Evolutionary conservation across 352 stramenopile species (phyloP), one percentile per base, ranked within the genome.

Genomic region (Phytophthora litchii): DNA sequence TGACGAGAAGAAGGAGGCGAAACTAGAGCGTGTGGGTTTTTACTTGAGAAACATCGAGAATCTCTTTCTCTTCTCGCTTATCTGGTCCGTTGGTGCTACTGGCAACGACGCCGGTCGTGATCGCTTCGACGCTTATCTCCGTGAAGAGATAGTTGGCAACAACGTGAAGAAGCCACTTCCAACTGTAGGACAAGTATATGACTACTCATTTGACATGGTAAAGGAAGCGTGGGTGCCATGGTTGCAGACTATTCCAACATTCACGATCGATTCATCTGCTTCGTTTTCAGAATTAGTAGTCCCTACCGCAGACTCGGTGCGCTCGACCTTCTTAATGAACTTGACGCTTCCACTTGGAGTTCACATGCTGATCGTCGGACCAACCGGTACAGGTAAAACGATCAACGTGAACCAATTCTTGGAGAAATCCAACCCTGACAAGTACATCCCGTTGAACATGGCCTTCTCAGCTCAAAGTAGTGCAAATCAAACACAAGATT

Each of bases 311-410:
- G 95, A 98, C 67, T 97, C 88, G 3, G 88, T 98, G 12, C 86
- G 93, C 27, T 96, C 96, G 36, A 98, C 86, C 2, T 97, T 96
- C 50, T 67, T 98, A 17, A 92, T 97, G 64, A 89, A 97, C 43
- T 63, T 96, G 20, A 80, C 91, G 20, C 54, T 98, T 3, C 74
- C 76, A 1, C 61, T 90, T 50, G 76, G 78, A 13, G 88, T 97
- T 11, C 92, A 98, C 60, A 83, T 98, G 58, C 74, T 98, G 0
- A 96, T 98, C 52, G 89, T 95, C n/a, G 95, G 94, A 3, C 89
- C 92, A 1, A 98, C 95, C 0, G 95, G 95, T 0, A 98, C 95
- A 4, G 95, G 95, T 21, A 98, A 98, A 55, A 98, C 94, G 0
- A 87, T 98, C 25, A 98, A 98, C 52, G 92, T 98, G 32, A 94